These are phyloP conservation scores for Trichoderma polysporum DNA, from an alignment of 2,329 filamentous ascomycete species.

Conservation along the genomic window DNA sequence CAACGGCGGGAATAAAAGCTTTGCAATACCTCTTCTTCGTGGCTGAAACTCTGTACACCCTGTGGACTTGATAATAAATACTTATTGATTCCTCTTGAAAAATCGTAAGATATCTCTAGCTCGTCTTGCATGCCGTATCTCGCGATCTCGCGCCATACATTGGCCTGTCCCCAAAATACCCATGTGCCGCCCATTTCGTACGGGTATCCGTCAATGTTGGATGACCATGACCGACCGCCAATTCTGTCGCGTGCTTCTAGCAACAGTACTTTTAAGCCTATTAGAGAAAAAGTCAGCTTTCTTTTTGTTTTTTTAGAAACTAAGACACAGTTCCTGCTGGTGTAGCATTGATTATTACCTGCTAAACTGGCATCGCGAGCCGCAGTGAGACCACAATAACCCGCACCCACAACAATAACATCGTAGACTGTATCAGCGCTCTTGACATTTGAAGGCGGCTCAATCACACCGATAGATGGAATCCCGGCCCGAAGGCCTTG, in stretches of 20 bases:
- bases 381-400: slow-evolving; percentile 15
- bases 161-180: slow-evolving; percentile 13
- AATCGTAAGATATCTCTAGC: slow-evolving; percentile 13
- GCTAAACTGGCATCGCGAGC: slow-evolving; percentile 11
- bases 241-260: slow-evolving; percentile 12
- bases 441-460: slow-evolving; percentile 8
- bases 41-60: neutral
- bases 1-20: neutral
- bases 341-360: neutral
- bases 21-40: slow-evolving; percentile 14
- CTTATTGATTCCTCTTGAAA: slow-evolving; percentile 10
- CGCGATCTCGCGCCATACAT: slow-evolving; percentile 15
- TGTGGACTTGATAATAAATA: slow-evolving; percentile 9
- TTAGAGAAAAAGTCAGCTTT: neutral
- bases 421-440: slow-evolving; percentile 11
- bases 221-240: slow-evolving; percentile 11
- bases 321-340: neutral
- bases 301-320: neutral
- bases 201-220: slow-evolving; percentile 11
- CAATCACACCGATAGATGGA: slow-evolving; percentile 11
- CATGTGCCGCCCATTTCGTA: slow-evolving; percentile 13
- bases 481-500: slow-evolving; percentile 8
- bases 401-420: slow-evolving; percentile 11
- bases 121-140: slow-evolving; percentile 16
- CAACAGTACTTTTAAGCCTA: slow-evolving; percentile 2